Conservation (phyloP, 192 early-diverging fungal genomes). For the Umbelopsis sp. region DNA sequence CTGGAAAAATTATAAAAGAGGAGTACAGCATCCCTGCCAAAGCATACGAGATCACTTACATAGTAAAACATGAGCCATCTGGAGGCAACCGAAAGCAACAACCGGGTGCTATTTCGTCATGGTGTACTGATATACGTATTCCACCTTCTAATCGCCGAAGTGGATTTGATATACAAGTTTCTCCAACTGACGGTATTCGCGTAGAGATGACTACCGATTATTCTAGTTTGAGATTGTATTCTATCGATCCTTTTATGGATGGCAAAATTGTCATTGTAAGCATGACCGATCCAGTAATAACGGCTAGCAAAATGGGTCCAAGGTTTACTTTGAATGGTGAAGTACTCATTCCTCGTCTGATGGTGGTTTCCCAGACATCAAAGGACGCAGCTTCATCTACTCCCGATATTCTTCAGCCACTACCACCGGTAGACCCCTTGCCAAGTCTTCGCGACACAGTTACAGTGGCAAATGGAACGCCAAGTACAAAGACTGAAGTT, state of each 20-base stretch:
- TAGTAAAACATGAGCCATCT: slow-evolving; percentile 43
- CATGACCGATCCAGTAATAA: not conserved
- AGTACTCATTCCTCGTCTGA: slow-evolving; percentile 22
- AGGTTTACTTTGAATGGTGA: slow-evolving; percentile 27
- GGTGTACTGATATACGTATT: slow-evolving; percentile 52
- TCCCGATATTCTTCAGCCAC: slow-evolving; percentile 2
- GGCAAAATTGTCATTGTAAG: slow-evolving; percentile 14
- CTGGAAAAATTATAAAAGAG: slow-evolving; percentile 47
- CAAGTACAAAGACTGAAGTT: slow-evolving; percentile 4
- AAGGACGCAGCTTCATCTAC: not conserved
- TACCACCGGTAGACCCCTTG: not conserved
- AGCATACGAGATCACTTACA: slow-evolving; percentile 47
- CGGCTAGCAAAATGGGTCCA: not conserved
- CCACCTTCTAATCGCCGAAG: slow-evolving; percentile 44
- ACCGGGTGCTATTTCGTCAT: slow-evolving; percentile 1
- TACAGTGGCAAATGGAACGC: not conserved
- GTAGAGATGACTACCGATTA: slow-evolving; percentile 50
- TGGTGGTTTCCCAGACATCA: not conserved
- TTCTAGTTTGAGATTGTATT: slow-evolving; percentile 43
- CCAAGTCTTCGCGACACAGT: not conserved
- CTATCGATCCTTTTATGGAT: slow-evolving; percentile 22
- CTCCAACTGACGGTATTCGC: slow-evolving; percentile 43
- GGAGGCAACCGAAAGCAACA: slow-evolving; percentile 30
- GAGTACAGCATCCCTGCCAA: slow-evolving; percentile 42
- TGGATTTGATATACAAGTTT: slow-evolving; percentile 49